Evolutionary conservation across 176 grass and related monocot species (phyloP).

Genomic region (Thinopyrum elongatum): DNA sequence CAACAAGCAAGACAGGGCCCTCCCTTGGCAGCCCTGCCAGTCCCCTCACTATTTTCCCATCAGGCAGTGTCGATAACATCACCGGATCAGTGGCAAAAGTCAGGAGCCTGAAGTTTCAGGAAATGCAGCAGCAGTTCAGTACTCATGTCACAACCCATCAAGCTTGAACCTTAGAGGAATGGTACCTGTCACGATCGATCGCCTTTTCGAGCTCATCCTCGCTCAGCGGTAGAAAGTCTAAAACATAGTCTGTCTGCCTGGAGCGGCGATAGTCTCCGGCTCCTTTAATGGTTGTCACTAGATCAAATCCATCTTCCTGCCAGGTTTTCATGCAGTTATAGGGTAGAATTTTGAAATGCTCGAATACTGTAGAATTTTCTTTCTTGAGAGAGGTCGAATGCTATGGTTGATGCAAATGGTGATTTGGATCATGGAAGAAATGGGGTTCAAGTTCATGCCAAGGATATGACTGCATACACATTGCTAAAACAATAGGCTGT

Average conservation of each 20-base stretch:
- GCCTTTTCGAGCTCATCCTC: constrained; percentile 51
- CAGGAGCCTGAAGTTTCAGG: constrained; percentile 45
- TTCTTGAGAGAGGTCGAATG: no score
- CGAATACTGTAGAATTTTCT: not conserved
- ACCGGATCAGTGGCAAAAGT: constrained; percentile 48
- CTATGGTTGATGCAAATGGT: not conserved
- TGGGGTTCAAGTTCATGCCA: not conserved
- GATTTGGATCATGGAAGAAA: not conserved
- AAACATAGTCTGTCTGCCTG: constrained; percentile 54
- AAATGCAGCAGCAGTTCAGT: not conserved
- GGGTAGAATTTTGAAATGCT: not conserved
- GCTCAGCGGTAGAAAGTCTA: constrained; percentile 63
- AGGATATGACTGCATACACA: not conserved
- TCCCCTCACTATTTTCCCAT: constrained; percentile 66
- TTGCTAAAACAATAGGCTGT: not conserved
- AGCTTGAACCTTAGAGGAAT: not conserved
- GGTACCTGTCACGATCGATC: constrained; percentile 47
- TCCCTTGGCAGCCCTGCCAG: constrained; percentile 59
- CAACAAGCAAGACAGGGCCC: constrained; percentile 70
- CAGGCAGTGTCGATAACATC: constrained; percentile 68
- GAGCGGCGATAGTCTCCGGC: constrained; percentile 79
- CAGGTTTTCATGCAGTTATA: not conserved
- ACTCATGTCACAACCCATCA: not conserved
- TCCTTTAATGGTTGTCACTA: constrained; percentile 70
- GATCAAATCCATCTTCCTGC: constrained; percentile 77